Evolutionary conservation across 257 asterid genomes (phyloP).

Genomic region (Lycium barbarum): DNA sequence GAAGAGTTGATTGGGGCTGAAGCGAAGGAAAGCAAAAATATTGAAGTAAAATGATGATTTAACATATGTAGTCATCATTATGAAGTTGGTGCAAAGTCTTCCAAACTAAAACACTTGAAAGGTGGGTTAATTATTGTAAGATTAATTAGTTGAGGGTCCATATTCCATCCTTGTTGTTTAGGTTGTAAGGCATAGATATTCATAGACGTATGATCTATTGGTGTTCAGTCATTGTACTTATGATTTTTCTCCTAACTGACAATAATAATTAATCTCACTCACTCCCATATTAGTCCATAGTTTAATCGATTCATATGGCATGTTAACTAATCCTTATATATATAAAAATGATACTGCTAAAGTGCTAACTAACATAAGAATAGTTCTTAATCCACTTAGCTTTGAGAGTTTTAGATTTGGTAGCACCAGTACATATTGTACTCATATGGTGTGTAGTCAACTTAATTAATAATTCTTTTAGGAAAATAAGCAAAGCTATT

Average conservation of each 20-base stretch:
- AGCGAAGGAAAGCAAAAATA: background rate
- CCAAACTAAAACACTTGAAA: conserved; percentile 26
- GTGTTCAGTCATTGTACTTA: background rate
- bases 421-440: conserved; percentile 18
- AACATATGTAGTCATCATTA: conserved; percentile 22
- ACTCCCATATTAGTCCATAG: background rate
- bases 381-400: conserved; percentile 25
- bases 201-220: background rate
- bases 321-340: conserved; percentile 6
- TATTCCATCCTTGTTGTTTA: conserved; percentile 26
- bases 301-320: conserved; percentile 8
- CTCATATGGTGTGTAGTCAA: conserved; percentile 13
- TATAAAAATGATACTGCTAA: background rate
- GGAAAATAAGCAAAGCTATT: background rate
- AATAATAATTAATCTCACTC: background rate
- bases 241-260: conserved; percentile 29
- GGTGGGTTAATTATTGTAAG: conserved; percentile 21
- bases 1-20: background rate
- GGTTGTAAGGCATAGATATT: conserved; percentile 10
- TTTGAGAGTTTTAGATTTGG: conserved; percentile 25
- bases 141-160: conserved; percentile 29
- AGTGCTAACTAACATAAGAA: conserved; percentile 23
- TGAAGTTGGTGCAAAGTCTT: conserved; percentile 29
- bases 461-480: background rate
- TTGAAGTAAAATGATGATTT: conserved; percentile 8